phyloP scores from a whole-genome alignment of 306 rosid species.

The Pueraria montana region DNA sequence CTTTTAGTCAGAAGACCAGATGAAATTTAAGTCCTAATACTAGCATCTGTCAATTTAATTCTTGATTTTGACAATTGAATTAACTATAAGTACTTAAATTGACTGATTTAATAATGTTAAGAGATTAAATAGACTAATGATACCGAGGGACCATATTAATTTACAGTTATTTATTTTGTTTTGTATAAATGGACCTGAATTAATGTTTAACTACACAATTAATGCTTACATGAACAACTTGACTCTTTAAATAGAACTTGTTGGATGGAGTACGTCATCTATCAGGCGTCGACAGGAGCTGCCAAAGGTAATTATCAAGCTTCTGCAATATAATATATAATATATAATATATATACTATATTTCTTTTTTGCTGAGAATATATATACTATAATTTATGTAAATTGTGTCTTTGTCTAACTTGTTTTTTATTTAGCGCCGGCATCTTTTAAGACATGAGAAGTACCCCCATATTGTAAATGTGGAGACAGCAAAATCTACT shows the following conservation, averaged over 20 bases:
- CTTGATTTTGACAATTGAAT: neutral
- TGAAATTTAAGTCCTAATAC: neutral
- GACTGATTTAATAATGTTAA: neutral
- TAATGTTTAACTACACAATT: neutral
- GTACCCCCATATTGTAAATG: constrained; percentile 76
- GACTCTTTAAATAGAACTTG: constrained; percentile 73
- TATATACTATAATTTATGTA: constrained; percentile 15
- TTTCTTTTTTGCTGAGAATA: too few relatives aligned
- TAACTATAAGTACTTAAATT: neutral
- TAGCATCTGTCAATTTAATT: neutral
- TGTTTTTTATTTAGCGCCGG: constrained; percentile 55
- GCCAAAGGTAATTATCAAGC: constrained; percentile 72
- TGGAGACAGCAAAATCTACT: constrained; percentile 55
- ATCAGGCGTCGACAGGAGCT: constrained; percentile 77
- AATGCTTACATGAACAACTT: constrained; percentile 55
- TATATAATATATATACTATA: too few relatives aligned
- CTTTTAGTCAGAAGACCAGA: neutral
- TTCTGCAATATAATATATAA: constrained; percentile 7
- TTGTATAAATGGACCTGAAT: neutral
- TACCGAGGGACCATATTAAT: neutral
- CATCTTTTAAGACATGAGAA: constrained; percentile 59
- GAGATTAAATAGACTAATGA: too few relatives aligned
- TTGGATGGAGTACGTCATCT: constrained; percentile 98
- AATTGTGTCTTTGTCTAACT: constrained; percentile 39
- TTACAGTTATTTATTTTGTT: neutral